These are phyloP conservation scores for Teratosphaeria destructans DNA, from an alignment of 2,329 filamentous ascomycete species.

Conservation along the genomic window DNA sequence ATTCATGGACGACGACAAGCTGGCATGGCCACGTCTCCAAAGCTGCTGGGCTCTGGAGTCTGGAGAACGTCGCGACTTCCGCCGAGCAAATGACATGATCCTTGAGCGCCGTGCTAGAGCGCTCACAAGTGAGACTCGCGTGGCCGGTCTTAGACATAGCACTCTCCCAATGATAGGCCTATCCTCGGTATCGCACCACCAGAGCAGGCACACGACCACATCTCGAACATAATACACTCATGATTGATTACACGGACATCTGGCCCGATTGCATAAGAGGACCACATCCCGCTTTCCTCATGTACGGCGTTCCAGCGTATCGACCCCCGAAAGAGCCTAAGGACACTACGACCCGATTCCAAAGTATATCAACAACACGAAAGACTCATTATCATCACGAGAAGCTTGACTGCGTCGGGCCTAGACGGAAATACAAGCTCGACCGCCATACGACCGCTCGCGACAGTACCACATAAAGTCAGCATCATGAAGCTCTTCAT, in stretches of 20 bases:
- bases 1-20: too few relatives aligned
- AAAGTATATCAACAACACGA: background rate
- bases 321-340: too few relatives aligned
- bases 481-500: background rate
- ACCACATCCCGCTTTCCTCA: background rate
- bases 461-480: background rate
- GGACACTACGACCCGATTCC: too few relatives aligned
- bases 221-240: too few relatives aligned
- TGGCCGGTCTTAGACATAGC: background rate
- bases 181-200: background rate
- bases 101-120: background rate
- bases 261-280: background rate
- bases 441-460: background rate
- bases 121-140: background rate
- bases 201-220: too few relatives aligned
- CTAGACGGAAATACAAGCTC: background rate
- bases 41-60: too few relatives aligned
- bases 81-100: background rate
- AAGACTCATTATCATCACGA: background rate
- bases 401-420: background rate
- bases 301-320: too few relatives aligned
- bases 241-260: background rate
- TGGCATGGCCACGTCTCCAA: too few relatives aligned
- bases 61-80: too few relatives aligned
- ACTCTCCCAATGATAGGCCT: background rate